Evolutionary conservation across 2,329 filamentous ascomycete genomes (phyloP), one percentile per base, ranked within the genome.

Genomic region (Metarhizium sp.): DNA sequence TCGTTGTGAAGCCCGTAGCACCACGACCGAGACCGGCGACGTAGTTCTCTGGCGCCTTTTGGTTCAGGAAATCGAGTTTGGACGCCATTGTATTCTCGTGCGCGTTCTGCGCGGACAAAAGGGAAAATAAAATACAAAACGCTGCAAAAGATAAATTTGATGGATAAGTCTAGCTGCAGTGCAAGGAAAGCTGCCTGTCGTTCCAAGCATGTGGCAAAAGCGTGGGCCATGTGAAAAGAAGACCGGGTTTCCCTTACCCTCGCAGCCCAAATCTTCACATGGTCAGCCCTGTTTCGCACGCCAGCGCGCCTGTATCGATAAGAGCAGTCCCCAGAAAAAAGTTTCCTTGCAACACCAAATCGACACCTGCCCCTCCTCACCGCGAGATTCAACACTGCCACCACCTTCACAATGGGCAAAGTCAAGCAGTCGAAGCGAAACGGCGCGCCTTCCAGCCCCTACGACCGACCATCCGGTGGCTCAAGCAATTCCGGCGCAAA

Each of bases 21-120:
- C 94, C 94, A 79, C 95, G 88, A 73, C 94, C 94, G 60, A 99
- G 85, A 81, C 94, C 94, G 60, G 94, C 94, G 60, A 99, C 92
- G 67, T 92, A 92, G 71, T 92, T 92, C 65, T 91, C 88, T 13
- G 88, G 88, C 55, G 88, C 87, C 59, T 87, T 86, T 72, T 95
- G 91, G 73, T 81, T 92, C 58, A 97, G 74, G 67, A 97, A 97
- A 73, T 96, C 91, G 67, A 82, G 80, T 76, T 71, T 74, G 51
- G 79, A 72, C 79, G 81, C 82, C n/a, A 59, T 73, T 58, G 58
- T 60, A 52, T 50, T 8, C 42, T 34, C 42, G 50, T 52, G 54
- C 52, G 55, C 52, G 52, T 46, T 13, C 16, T 50, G 55, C 54
- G 56, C 43, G 51, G 51, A 20, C 30, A 45, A 53, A 34, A 48